Base-by-base conservation (phyloP, 352 stramenopile genomes). In the Phytophthora lateralis region DNA sequence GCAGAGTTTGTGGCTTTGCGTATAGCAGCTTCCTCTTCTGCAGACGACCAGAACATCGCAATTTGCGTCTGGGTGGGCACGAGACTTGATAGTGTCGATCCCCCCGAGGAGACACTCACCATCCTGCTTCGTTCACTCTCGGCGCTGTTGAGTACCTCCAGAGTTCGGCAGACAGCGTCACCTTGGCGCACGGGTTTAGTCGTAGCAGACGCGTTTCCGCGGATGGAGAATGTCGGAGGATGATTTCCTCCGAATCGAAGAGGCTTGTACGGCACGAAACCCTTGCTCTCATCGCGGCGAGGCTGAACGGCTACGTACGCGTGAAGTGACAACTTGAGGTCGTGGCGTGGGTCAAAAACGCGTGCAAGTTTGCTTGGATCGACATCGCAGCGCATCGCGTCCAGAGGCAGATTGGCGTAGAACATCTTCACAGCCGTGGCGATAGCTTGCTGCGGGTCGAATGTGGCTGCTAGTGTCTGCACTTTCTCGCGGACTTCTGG, bases 371-470 rank as follows among this genome's bases (percentile, higher is more conserved):
- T 74, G 3, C 9, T 37, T 4, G 54, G 34, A 10, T 77, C 71
- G 4, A 84, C 39, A 14, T 78, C 78, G 43, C 90, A 97, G 7
- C 84, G 49, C 89, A 97, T 96, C 37, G 78, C 85, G 45, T 91
- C 70, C 11, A 85, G 30, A 11, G 87, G 89, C 9, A 97, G 65
- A 27, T 80, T 68, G 27, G 55, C 43, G 38, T 90, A 87, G 62
- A 97, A 96, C 43, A 85, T 67, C 18, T 83, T 50, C 10, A 93
- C 64, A 9, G 78, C 86, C 35, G 60, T 59, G 46, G 74, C 42
- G 15, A 93, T 55, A 29, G 83, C 73, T 60, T 93, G 59, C 62
- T 96, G 74, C 9, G 34, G 26, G 8, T 69, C 63, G 64, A 95
- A 91, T 41, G 67, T 52, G 1, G 54, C 35, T 12, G 76, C 57